Evolutionary conservation across 2,329 filamentous ascomycete species (phyloP), one percentile per base, ranked within the genome.

Genomic region (Raffaelea deltoideospora): DNA sequence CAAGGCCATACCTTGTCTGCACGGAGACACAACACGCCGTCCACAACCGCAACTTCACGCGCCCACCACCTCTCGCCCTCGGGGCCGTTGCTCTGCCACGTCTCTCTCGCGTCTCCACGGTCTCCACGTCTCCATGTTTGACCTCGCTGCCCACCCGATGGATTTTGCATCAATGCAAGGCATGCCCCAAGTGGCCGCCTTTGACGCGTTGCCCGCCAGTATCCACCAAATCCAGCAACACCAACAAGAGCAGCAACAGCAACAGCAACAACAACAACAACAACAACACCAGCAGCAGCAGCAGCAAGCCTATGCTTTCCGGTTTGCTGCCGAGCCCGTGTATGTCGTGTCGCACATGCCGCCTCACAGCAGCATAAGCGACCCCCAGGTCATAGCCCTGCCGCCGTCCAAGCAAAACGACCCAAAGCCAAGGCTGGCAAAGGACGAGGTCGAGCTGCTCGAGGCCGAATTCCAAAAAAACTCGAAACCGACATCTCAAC

Each of bases 391-490:
- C 19, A 26, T n/a, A n/a, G 29, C 32, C 23, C 32, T 34, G 31
- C 14, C 34, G 6, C 38, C 22, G 14, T 24, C 41, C 5, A 54
- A 59, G 45, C 55, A 56, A 18, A 36, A 41, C 10, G 60, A 68
- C 44, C 61, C 66, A 11, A 70, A 69, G 47, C 64, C 67, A 18
- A 58, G 67, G 23, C 55, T 74, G 22, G 67, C 67, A 38, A 73
- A 72, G 50, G 67, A 72, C 35, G 69, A 73, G 50, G 69, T 73
- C 9, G 68, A 72, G 43, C 51, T 69, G 33, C 56, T 77, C 22
- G 73, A 78, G 48, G 60, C 63, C 24, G 70, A 76, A 49, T 78
- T 77, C 45, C 62, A 68, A 42, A 71, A 72, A 51, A 77, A 77
- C 50, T 67, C 69, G 43, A 78, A 78, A 54, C 73, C 73, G 10